Percentiles rank a stretch among this genome's conserved stretches.
Evolutionary conservation across 345 rosid species (phyloP).

Genomic region (Reutealis trisperma): DNA sequence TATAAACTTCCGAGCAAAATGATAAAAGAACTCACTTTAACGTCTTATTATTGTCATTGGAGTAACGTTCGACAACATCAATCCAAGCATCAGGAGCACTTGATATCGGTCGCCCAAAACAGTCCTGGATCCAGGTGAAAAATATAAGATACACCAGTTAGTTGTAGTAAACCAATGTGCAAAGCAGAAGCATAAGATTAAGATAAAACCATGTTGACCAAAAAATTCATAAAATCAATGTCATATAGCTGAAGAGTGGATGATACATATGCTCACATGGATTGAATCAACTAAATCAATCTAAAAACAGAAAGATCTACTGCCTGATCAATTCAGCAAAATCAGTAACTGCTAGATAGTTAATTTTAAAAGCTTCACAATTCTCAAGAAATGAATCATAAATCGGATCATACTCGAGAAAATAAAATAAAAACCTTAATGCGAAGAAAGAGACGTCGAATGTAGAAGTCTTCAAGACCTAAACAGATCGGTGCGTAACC

Average conservation of each 20-base stretch:
- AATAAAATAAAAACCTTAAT: constrained; percentile 60
- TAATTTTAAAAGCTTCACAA: background rate
- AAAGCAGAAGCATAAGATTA: background rate
- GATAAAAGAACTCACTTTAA: constrained; percentile 50
- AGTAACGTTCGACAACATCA: constrained; percentile 77
- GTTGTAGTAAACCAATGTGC: background rate
- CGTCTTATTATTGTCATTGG: constrained; percentile 82
- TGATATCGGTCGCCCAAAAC: constrained; percentile 81
- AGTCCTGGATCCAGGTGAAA: constrained; percentile 48
- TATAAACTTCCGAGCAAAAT: background rate
- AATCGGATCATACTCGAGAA: background rate
- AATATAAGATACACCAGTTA: background rate
- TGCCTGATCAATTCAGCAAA: background rate
- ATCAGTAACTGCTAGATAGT: background rate
- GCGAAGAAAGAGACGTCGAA: constrained; percentile 76
- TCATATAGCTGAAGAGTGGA: background rate
- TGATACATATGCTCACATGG: background rate
- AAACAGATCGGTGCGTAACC: constrained; percentile 94
- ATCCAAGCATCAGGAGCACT: constrained; percentile 95
- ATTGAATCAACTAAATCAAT: background rate
- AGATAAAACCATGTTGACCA: too few relatives aligned
- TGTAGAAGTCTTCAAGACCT: constrained; percentile 90
- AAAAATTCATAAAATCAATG: background rate
- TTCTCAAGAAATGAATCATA: background rate
- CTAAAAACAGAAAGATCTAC: too few relatives aligned